Evolutionary conservation across 1,284 basidiomycete genomes (phyloP), one percentile per base, ranked within the genome.

Genomic region (Rhodotorula sp.): DNA sequence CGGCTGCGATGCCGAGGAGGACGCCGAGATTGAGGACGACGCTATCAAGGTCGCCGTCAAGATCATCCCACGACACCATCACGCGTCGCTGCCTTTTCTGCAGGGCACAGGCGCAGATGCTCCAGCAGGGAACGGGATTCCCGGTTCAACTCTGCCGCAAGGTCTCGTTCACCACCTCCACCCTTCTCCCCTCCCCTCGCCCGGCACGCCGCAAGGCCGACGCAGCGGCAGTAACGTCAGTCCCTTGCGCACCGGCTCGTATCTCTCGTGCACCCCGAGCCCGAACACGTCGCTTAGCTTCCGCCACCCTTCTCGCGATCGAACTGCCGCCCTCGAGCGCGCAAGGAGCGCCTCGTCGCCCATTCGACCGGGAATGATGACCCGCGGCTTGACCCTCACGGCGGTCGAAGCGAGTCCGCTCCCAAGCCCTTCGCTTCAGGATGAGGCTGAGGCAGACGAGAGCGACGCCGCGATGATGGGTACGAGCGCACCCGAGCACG

Each of bases 11-110:
- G 11, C 15, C 22, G 29, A 49, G 29, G 22, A 29, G 47, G 58
- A 51, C 17, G 34, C 6, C 32, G 63, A 2, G 19, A 46, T n/a
- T 29, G 49, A 59, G 47, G 29, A 24, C 13, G 53, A 63, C 4
- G 60, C 49, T 30, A 10, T 51, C 62, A 58, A 44, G 32, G 32
- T 55, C 55, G 70, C 66, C 27, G 64, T 59, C 64, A 65, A 67
- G 55, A 66, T 69, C 46, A 63, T 67, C 47, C 58, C 58, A 9
- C 61, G 63, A 1, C 63, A 53, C 53, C 62, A 70, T 22, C 54
- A 64, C 27, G 59, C 58, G 48, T 60, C 65, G 19, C 58, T 54
- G 19, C 53, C 52, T 29, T 54, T 39, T 29, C 27, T 39, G 34
- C 27, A 30, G 51, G 51, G 29, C 29, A 54, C 29, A 15, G 51